phyloP scores from a whole-genome alignment of 169 alveolate species.

The Plasmodium inui region DNA sequence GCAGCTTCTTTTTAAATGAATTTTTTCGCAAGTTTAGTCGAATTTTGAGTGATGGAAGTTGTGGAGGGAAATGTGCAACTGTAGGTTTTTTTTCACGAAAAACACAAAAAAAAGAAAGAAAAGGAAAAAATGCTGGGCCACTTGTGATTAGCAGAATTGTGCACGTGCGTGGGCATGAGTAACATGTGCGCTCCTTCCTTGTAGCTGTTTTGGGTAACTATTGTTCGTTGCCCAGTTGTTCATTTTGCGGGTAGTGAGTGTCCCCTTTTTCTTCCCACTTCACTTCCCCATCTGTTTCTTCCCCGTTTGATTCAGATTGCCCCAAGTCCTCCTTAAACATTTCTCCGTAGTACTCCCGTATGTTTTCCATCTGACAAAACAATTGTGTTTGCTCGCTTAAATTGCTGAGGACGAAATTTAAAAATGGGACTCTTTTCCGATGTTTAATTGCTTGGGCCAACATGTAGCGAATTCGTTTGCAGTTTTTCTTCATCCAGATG shows the following conservation, averaged over 20 bases:
- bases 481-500: constrained; percentile 61
- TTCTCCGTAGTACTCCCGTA: constrained; percentile 57
- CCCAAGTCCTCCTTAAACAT: constrained; percentile 67
- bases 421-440: constrained; percentile 62
- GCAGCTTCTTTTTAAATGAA: not conserved
- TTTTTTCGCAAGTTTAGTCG: not conserved
- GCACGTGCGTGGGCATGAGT: not conserved
- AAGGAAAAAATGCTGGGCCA: not conserved
- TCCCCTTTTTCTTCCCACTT: not conserved
- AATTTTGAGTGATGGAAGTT: not conserved
- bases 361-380: constrained; percentile 71
- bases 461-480: constrained; percentile 62
- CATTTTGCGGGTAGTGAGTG: not conserved
- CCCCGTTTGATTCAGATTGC: not conserved
- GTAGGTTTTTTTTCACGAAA: not conserved
- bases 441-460: constrained; percentile 65
- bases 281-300: not conserved
- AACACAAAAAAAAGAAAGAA: not conserved
- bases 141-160: not conserved
- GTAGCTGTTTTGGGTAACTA: not conserved
- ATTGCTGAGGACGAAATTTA: constrained; percentile 58
- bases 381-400: constrained; percentile 71
- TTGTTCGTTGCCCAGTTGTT: not conserved
- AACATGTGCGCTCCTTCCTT: not conserved
- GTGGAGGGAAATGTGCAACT: not conserved